These are phyloP conservation scores for Metarhizium brunneum DNA, from an alignment of 2,329 filamentous ascomycete genomes.

Conservation along the genomic window DNA sequence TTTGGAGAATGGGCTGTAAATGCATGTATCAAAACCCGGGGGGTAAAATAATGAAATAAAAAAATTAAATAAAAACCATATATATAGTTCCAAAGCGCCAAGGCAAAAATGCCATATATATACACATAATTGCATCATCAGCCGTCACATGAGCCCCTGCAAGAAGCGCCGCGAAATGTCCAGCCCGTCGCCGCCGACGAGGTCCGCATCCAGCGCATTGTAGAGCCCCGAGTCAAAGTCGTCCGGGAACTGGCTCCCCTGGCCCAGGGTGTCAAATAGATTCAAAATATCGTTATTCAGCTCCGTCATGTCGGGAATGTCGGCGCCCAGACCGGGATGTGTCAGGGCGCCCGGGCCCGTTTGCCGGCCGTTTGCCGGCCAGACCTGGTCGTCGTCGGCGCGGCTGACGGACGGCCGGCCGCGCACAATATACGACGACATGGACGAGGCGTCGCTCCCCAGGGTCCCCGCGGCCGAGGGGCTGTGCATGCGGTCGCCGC, in stretches of 20 bases:
- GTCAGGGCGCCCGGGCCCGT: background rate
- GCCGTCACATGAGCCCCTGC: conserved; percentile 24
- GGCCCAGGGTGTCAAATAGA: conserved; percentile 25
- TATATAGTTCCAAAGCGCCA: too few relatives aligned
- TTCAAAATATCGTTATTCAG: conserved; percentile 26
- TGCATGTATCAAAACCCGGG: background rate
- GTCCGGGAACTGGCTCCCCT: conserved; percentile 15
- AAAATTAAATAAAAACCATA: too few relatives aligned
- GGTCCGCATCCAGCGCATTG: conserved; percentile 16
- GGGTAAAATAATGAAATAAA: too few relatives aligned
- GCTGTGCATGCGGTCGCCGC: background rate
- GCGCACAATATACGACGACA: background rate
- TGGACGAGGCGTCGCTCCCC: too few relatives aligned
- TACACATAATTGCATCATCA: too few relatives aligned
- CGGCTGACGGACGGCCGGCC: background rate
- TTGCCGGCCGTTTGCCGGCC: conserved; percentile 2
- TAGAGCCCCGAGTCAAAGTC: conserved; percentile 8
- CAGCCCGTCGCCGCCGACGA: conserved; percentile 38
- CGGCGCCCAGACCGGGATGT: background rate
- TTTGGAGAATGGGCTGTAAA: conserved; percentile 30
- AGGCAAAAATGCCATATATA: too few relatives aligned
- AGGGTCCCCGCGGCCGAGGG: too few relatives aligned
- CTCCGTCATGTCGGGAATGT: conserved; percentile 22
- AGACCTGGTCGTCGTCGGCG: background rate
- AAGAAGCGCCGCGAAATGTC: conserved; percentile 34